phyloP scores from a whole-genome alignment of 2,329 filamentous ascomycete species.

The Fusarium phyllophilum region DNA sequence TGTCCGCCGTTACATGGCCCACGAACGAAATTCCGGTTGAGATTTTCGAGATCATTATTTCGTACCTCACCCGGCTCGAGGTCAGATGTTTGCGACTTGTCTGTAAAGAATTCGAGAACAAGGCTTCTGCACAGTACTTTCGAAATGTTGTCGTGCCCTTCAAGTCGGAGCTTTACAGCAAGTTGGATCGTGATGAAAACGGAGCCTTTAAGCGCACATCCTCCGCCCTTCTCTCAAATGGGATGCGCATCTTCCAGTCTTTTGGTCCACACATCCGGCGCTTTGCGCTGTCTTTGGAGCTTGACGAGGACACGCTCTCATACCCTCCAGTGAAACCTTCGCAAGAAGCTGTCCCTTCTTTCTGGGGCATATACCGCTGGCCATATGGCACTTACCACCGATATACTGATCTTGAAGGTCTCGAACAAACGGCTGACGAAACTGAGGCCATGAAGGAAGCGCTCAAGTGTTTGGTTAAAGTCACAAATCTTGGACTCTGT shows the following conservation, averaged over 20 bases:
- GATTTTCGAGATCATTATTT: constrained; percentile 67
- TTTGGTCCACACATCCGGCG: constrained; percentile 69
- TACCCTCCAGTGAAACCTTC: constrained; percentile 66
- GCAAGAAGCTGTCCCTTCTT: constrained; percentile 64
- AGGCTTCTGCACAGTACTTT: constrained; percentile 68
- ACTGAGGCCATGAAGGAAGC: constrained; percentile 69
- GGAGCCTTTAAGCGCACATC: constrained; percentile 38
- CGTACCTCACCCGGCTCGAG: constrained; percentile 65
- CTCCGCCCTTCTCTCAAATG: constrained; percentile 53
- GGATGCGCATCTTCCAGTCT: constrained; percentile 69
- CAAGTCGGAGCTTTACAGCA: constrained; percentile 69
- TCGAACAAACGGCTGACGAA: constrained; percentile 73
- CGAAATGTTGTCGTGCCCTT: constrained; percentile 73
- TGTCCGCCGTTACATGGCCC: constrained; percentile 45
- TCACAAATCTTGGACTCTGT: constrained; percentile 72
- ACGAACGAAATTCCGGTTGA: constrained; percentile 64
- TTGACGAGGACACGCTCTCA: constrained; percentile 63
- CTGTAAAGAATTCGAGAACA: constrained; percentile 65
- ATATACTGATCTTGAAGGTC: constrained; percentile 66
- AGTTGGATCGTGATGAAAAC: constrained; percentile 37
- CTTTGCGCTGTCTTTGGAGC: constrained; percentile 75
- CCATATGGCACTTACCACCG: constrained; percentile 68
- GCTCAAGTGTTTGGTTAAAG: constrained; percentile 63
- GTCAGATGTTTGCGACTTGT: constrained; percentile 71
- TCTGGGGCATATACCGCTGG: constrained; percentile 75